These are phyloP conservation scores for Alternaria viburni DNA, from an alignment of 2,329 filamentous ascomycete species.

Conservation along the genomic window DNA sequence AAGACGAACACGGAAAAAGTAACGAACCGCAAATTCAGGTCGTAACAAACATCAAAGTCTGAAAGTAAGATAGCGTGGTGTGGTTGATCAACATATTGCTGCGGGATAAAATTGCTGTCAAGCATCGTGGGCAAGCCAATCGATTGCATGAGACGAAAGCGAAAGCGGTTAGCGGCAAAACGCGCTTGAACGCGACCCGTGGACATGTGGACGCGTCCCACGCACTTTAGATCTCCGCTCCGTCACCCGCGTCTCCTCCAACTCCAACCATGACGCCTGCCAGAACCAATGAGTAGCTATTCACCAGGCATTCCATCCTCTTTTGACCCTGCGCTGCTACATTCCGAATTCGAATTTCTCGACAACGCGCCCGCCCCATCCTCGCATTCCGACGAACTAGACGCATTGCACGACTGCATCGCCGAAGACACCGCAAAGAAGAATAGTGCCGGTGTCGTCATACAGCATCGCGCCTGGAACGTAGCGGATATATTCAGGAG, in stretches of 20 bases:
- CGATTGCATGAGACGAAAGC: slow-evolving; percentile 1
- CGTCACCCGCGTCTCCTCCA: slow-evolving; percentile 1
- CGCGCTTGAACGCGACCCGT: slow-evolving; percentile 18
- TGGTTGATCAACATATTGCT: neutral
- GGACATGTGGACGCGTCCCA: slow-evolving; percentile 14
- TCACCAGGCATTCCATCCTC: slow-evolving; percentile 52
- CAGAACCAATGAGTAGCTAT: slow-evolving; percentile 34
- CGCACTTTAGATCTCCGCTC: neutral
- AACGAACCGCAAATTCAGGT: neutral
- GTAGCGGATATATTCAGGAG: slow-evolving; percentile 56
- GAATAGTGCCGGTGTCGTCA: slow-evolving; percentile 54
- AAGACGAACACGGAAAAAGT: neutral
- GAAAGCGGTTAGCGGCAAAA: slow-evolving; percentile 19
- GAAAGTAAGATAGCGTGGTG: neutral
- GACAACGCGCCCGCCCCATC: slow-evolving; percentile 25
- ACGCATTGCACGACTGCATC: slow-evolving; percentile 52
- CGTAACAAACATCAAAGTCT: neutral
- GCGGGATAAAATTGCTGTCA: neutral
- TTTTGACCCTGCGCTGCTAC: slow-evolving; percentile 59
- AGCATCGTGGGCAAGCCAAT: neutral
- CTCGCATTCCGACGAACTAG: slow-evolving; percentile 56
- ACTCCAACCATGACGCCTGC: neutral
- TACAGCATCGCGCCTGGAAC: slow-evolving; percentile 60
- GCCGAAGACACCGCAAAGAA: slow-evolving; percentile 52
- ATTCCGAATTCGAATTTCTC: slow-evolving; percentile 51